Conservation (phyloP, 108 stramenopile genomes). For the Cyclostephanos invisitatus region DNA sequence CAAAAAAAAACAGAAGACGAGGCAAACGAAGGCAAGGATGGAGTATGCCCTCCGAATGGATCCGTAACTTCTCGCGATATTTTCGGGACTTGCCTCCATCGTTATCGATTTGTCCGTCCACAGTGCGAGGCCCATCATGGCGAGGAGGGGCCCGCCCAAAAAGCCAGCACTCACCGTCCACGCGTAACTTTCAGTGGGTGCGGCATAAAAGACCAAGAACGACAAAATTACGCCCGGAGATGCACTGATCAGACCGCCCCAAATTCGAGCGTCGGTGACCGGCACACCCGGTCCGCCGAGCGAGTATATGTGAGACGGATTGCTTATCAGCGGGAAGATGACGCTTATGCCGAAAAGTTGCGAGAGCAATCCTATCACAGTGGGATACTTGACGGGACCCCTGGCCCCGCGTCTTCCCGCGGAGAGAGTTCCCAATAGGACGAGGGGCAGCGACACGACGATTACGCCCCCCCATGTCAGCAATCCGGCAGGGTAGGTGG, state of each 20-base stretch:
- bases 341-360: conserved; percentile 57
- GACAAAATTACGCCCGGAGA: conserved; percentile 18
- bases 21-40: conserved; percentile 5
- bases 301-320: conserved; percentile 44
- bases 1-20: conserved; percentile 25
- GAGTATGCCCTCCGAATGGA: conserved; percentile 9
- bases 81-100: conserved; percentile 1
- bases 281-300: conserved; percentile 9
- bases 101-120: conserved; percentile 15
- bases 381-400: conserved; percentile 35
- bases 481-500: conserved; percentile 31
- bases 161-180: conserved; percentile 51
- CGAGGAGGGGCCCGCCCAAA: conserved; percentile 47
- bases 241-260: neutral
- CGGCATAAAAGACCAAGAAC: conserved; percentile 20
- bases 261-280: conserved; percentile 4
- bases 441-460: conserved; percentile 26
- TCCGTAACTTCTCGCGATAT: conserved; percentile 5
- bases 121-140: conserved; percentile 12
- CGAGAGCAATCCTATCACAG: conserved; percentile 31
- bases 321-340: conserved; percentile 46
- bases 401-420: conserved; percentile 32
- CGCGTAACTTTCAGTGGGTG: conserved; percentile 10
- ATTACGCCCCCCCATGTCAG: conserved; percentile 33
- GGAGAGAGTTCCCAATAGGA: conserved; percentile 15